These are phyloP conservation scores for Cyberlindnera xylosilytica DNA, from an alignment of 805 yeast genomes.

Conservation along the genomic window DNA sequence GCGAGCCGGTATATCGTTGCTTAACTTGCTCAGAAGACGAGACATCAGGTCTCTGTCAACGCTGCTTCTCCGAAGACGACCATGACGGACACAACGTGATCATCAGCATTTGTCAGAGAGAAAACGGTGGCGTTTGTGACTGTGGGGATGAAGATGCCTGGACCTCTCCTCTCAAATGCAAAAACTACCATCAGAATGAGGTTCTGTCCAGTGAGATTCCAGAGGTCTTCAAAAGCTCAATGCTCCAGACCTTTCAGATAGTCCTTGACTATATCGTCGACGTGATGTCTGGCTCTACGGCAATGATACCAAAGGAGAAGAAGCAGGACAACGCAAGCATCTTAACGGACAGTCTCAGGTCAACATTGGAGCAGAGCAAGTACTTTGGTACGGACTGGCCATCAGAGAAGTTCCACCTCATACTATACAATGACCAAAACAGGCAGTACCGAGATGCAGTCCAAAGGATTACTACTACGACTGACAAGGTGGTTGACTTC, in stretches of 20 bases:
- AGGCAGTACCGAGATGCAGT: slow-evolving; percentile 75
- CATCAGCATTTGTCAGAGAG: slow-evolving; percentile 58
- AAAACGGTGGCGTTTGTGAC: slow-evolving; percentile 59
- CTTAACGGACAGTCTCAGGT: slow-evolving; percentile 34
- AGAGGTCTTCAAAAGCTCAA: slow-evolving; percentile 36
- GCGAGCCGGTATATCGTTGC: slow-evolving; percentile 82
- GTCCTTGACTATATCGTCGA: slow-evolving; percentile 60
- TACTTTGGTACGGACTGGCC: slow-evolving; percentile 45
- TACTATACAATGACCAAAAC: slow-evolving; percentile 75
- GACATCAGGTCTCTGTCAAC: slow-evolving; percentile 77
- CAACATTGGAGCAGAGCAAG: slow-evolving; percentile 30
- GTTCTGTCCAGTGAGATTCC: slow-evolving; percentile 36
- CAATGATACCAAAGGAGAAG: slow-evolving; percentile 24
- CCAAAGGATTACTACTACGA: slow-evolving; percentile 58
- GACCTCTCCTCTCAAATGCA: slow-evolving; percentile 52
- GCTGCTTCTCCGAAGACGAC: slow-evolving; percentile 65
- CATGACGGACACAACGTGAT: slow-evolving; percentile 75
- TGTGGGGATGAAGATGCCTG: slow-evolving; percentile 91
- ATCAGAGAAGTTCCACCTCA: slow-evolving; percentile 46
- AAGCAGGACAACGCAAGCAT: slow-evolving; percentile 28
- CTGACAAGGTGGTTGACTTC: slow-evolving; percentile 59
- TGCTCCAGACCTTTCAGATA: slow-evolving; percentile 40
- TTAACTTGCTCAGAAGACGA: slow-evolving; percentile 75
- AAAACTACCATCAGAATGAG: slow-evolving; percentile 30
- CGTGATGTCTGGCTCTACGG: slow-evolving; percentile 44